Evolutionary conservation across 2,329 filamentous ascomycete species (phyloP), one percentile per base, ranked within the genome.

Genomic region (Penicillium freii): DNA sequence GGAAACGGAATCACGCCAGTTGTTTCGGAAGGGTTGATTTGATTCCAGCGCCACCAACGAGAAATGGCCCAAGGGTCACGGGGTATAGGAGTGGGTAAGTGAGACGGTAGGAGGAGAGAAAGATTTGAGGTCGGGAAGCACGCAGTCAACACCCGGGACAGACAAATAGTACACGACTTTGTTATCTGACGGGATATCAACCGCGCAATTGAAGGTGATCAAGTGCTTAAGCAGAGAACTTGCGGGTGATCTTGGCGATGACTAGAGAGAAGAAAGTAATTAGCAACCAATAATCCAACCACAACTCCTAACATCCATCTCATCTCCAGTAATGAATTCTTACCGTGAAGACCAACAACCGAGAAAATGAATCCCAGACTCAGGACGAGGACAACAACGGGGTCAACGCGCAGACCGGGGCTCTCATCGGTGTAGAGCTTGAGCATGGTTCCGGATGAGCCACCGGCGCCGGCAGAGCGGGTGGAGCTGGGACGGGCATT

Each of bases 401-500:
- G 94, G 77, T 99, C 94, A 65, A 99, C 94, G 82, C 97, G 96
- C 71, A 99, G 82, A 62, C 94, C 94, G 58, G 94, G 94, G 65
- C 91, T 96, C 82, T 99, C 94, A 75, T 99, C 94, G 57, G 94
- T 99, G 86, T 99, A 99, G 44, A 99, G 88, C 78, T 92, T 93
- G 81, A 99, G 83, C 94, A 99, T 99, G 52, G 94, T 99, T 81
- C 91, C 96, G 77, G 89, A 96, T 75, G 92, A 97, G 65, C 94
- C 94, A 66, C 94, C 94, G 19, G 94, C 94, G 68, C 94, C 94
- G 34, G 94, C 94, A 39, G 93, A 87, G 70, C 94, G 86, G 66
- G 94, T 99, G 81, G 90, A 96, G 76, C 88, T 90, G 50, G 94
- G 94, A 68, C 94, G 85, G 65, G 86, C 89, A 88, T 96, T 99